Conservation (phyloP, 2,329 filamentous ascomycete genomes). For the Talaromyces sp. region DNA sequence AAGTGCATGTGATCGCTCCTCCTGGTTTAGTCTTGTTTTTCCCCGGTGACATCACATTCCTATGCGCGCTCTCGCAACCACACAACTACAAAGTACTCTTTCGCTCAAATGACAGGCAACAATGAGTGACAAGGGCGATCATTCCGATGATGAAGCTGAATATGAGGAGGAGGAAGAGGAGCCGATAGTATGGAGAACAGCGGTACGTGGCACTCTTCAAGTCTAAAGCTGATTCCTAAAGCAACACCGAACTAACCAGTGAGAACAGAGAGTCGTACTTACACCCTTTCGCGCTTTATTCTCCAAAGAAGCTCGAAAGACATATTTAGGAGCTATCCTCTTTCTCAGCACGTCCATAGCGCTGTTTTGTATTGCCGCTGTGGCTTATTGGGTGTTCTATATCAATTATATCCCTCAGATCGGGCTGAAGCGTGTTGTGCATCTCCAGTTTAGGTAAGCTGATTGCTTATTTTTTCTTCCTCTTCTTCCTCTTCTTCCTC, state of each 20-base stretch:
- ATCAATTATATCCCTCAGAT: slow-evolving; percentile 64
- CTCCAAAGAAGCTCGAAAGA: slow-evolving; percentile 60
- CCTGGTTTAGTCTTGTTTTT: slow-evolving; percentile 7
- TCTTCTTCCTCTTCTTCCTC: slow-evolving; percentile 2
- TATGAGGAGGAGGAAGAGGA: slow-evolving; percentile 10
- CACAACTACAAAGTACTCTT: not conserved
- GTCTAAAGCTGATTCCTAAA: not conserved
- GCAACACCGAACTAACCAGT: not conserved
- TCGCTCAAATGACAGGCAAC: not conserved
- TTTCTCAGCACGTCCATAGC: slow-evolving; percentile 51
- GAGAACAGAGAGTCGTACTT: slow-evolving; percentile 50
- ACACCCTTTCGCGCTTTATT: slow-evolving; percentile 53
- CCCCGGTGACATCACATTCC: slow-evolving; percentile 13
- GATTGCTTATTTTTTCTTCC: not conserved
- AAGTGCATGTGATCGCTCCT: slow-evolving; percentile 13
- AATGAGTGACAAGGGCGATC: slow-evolving; percentile 11
- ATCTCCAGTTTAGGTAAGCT: slow-evolving; percentile 62
- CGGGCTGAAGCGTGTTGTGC: slow-evolving; percentile 58
- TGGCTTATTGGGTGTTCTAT: slow-evolving; percentile 67
- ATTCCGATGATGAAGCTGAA: slow-evolving; percentile 6
- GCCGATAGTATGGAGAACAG: slow-evolving; percentile 2
- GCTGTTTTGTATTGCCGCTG: slow-evolving; percentile 56
- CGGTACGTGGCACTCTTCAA: not conserved
- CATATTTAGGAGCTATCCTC: slow-evolving; percentile 60
- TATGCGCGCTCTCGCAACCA: slow-evolving; percentile 1